Evolutionary conservation across 1,139 yeast species (phyloP).

Genomic region (Arxiozyma bovina): DNA sequence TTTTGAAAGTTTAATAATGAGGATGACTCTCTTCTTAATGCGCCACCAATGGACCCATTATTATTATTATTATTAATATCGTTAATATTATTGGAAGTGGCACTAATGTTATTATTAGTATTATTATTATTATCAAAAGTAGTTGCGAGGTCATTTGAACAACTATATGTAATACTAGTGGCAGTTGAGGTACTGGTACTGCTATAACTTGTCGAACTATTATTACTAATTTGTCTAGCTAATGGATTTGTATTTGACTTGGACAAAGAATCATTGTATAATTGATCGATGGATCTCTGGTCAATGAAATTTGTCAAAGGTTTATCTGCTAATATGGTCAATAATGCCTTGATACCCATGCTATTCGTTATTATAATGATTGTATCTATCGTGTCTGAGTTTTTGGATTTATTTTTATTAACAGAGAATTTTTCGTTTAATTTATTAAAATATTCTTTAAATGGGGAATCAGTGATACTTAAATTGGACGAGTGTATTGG

Average conservation of each 20-base stretch:
- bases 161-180: neutral
- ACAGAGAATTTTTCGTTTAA: slow-evolving; percentile 22
- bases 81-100: no score
- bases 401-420: neutral
- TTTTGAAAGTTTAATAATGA: slow-evolving; percentile 27
- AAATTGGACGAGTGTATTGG: slow-evolving; percentile 6
- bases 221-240: neutral
- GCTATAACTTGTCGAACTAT: neutral
- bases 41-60: neutral
- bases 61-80: no score
- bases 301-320: slow-evolving; percentile 27
- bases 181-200: neutral
- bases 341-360: slow-evolving; percentile 30
- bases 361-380: slow-evolving; percentile 28
- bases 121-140: no score
- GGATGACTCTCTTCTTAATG: slow-evolving; percentile 26
- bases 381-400: slow-evolving; percentile 15
- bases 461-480: slow-evolving; percentile 17
- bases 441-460: slow-evolving; percentile 27
- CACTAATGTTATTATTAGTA: no score
- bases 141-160: slow-evolving; percentile 1
- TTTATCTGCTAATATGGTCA: slow-evolving; percentile 29
- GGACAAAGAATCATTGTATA: slow-evolving; percentile 5
- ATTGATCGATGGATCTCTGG: slow-evolving; percentile 26
- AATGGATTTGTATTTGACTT: slow-evolving; percentile 1